Evolutionary conservation across 2,329 filamentous ascomycete genomes (phyloP).

Genomic region (Ceratocystis cacaofunesta): DNA sequence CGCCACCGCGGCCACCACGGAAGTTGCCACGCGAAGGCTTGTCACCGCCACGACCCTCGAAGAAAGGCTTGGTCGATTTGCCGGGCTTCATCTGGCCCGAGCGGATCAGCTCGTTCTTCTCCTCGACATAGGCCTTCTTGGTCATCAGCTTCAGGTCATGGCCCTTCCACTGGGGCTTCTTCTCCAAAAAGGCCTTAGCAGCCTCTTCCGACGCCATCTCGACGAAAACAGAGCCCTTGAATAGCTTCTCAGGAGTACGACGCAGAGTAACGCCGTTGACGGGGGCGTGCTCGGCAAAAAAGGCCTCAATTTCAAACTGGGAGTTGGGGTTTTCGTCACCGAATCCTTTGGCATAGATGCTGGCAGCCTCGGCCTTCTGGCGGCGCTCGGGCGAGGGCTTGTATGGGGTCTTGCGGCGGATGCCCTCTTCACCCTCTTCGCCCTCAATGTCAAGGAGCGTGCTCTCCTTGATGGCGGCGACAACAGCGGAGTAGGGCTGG

Average conservation of each 20-base stretch:
- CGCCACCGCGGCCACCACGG: conserved; percentile 24
- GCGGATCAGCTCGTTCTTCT: conserved; percentile 58
- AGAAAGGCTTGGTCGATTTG: conserved; percentile 32
- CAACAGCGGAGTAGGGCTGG: conserved; percentile 70
- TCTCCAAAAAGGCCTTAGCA: conserved; percentile 69
- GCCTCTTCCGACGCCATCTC: conserved; percentile 73
- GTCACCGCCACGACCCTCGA: conserved; percentile 30
- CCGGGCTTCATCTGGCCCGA: conserved; percentile 53
- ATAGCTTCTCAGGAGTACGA: conserved; percentile 53
- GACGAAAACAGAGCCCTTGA: conserved; percentile 95
- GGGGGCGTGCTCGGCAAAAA: conserved; percentile 69
- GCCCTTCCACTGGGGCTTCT: conserved; percentile 71
- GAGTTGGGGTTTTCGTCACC: conserved; percentile 68
- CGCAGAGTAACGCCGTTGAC: conserved; percentile 77
- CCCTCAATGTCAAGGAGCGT: conserved; percentile 58
- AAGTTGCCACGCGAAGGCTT: conserved; percentile 27
- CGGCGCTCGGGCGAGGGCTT: conserved; percentile 43
- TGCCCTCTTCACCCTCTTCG: conserved; percentile 52
- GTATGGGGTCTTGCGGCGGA: conserved; percentile 64
- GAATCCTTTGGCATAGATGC: conserved; percentile 89
- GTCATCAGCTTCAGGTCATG: conserved; percentile 67
- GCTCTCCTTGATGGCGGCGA: conserved; percentile 70
- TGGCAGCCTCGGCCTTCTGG: conserved; percentile 53
- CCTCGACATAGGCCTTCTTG: conserved; percentile 76
- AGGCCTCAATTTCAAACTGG: conserved; percentile 87